Evolutionary conservation across 108 stramenopile species (phyloP).

Genomic region (Cafeteria roenbergensis): DNA sequence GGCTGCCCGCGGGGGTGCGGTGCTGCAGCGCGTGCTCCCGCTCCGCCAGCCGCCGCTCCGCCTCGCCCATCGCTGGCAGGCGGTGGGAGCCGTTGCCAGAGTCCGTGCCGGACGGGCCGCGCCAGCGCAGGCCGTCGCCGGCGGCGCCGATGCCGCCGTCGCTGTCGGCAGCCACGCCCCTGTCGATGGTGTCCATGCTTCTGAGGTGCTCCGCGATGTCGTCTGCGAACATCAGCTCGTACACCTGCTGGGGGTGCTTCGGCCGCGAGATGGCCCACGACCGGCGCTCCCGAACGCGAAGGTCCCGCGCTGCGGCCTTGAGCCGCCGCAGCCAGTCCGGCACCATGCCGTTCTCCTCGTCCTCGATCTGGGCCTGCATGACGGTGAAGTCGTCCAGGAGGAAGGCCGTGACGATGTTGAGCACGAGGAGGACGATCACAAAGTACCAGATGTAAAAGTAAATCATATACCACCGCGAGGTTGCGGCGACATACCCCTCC

Average conservation of each 20-base stretch:
- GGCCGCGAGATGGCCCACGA: neutral
- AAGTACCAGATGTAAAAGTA: slow-evolving; percentile 19
- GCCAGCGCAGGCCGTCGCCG: no score
- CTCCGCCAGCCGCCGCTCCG: no score
- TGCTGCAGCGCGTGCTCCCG: no score
- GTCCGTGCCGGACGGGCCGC: no score
- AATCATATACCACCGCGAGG: slow-evolving; percentile 7
- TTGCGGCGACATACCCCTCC: slow-evolving; percentile 3
- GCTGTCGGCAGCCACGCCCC: no score
- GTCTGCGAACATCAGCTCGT: slow-evolving; percentile 7
- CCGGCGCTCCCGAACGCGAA: no score
- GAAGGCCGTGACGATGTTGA: slow-evolving; percentile 22
- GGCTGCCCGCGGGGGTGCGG: no score
- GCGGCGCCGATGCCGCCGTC: no score
- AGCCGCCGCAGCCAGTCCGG: neutral
- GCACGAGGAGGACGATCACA: slow-evolving; percentile 15
- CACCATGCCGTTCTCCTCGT: neutral
- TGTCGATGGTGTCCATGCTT: no score
- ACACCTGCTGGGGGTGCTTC: neutral
- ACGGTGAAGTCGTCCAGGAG: slow-evolving; percentile 14
- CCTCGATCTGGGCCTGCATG: neutral
- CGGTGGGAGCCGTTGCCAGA: no score
- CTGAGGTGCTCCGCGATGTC: neutral
- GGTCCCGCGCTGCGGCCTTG: neutral
- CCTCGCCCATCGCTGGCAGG: no score